Conservation (phyloP, 2,329 filamentous ascomycete species). For the Stagonosporopsis tanaceti region DNA sequence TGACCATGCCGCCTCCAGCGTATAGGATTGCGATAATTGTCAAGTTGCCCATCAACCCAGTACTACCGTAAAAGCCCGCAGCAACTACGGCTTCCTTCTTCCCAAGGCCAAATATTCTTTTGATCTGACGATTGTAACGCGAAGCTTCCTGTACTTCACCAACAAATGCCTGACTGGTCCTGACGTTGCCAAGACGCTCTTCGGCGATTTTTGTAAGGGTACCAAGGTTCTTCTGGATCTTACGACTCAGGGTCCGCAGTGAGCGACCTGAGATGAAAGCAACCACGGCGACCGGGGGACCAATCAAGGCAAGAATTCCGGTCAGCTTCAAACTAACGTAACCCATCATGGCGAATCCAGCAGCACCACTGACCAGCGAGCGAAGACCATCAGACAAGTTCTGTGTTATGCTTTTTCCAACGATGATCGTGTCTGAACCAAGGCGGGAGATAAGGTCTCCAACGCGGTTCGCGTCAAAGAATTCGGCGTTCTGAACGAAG, state of each 20-base stretch:
- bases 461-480: constrained; percentile 97
- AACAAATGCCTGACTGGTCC: constrained; percentile 94
- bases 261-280: constrained; percentile 91
- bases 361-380: constrained; percentile 85
- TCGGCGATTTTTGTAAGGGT: constrained; percentile 96
- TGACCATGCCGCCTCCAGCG: constrained; percentile 89
- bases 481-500: constrained; percentile 96
- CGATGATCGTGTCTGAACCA: constrained; percentile 95
- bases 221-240: constrained; percentile 93
- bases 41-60: constrained; percentile 94
- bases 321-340: constrained; percentile 93
- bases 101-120: constrained; percentile 89
- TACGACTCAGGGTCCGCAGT: constrained; percentile 87
- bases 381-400: constrained; percentile 96
- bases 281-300: constrained; percentile 87
- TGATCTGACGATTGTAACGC: constrained; percentile 91
- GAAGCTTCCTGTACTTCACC: constrained; percentile 89
- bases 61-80: constrained; percentile 86
- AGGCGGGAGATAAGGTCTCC: constrained; percentile 95
- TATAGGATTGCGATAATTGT: constrained; percentile 91
- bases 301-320: constrained; percentile 83
- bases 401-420: constrained; percentile 97
- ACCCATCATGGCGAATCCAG: constrained; percentile 92
- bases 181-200: constrained; percentile 95
- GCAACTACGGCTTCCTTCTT: constrained; percentile 86